Conservation (phyloP, 1,284 basidiomycete species). For the Porodaedalea pini region DNA sequence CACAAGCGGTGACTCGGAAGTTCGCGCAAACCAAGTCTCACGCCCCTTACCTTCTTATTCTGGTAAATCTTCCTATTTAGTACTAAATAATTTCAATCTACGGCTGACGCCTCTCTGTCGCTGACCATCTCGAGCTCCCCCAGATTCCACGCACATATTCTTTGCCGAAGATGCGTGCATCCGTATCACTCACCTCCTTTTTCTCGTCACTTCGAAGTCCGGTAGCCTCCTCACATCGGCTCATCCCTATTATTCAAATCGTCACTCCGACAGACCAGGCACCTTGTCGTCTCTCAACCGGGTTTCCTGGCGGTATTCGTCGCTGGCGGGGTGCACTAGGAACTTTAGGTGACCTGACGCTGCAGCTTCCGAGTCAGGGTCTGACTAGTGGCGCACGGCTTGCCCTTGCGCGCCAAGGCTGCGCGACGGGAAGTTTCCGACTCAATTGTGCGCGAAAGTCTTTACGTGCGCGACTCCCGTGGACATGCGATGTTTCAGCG, state of each 20-base stretch:
- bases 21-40: background rate
- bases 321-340: conserved; percentile 16
- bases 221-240: background rate
- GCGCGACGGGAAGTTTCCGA: conserved; percentile 18
- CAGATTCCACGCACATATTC: background rate
- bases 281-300: background rate
- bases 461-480: conserved; percentile 5
- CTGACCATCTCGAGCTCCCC: too few species aligned
- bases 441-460: conserved; percentile 17
- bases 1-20: background rate
- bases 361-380: conserved; percentile 16
- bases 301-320: conserved; percentile 3
- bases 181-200: conserved; percentile 14
- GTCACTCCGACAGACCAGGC: background rate
- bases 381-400: conserved; percentile 16
- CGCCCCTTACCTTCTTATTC: background rate
- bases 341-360: conserved; percentile 8
- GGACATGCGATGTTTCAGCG: conserved; percentile 11
- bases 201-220: conserved; percentile 11
- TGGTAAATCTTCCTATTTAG: too few species aligned
- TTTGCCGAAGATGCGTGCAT: conserved; percentile 10
- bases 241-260: conserved; percentile 8
- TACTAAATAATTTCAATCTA: too few species aligned
- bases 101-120: too few species aligned
- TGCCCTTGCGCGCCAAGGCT: conserved; percentile 18